Percentiles rank a stretch among this genome's conserved stretches.
Conservation (phyloP, 345 rosid genomes). For the Boechera retrofracta region DNA sequence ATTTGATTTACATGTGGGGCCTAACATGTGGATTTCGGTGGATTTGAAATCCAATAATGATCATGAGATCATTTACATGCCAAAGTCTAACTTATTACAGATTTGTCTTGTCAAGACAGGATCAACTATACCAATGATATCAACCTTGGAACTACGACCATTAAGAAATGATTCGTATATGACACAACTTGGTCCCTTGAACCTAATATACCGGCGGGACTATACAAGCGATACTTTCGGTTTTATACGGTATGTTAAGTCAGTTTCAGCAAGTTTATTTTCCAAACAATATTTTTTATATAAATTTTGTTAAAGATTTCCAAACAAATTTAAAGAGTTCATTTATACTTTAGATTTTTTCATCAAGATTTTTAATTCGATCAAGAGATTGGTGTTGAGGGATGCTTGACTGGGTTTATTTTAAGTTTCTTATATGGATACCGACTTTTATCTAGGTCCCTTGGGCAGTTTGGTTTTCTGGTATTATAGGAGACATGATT, state of each 20-base stretch:
- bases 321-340: no score
- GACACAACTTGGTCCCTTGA: background rate
- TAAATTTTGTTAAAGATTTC: no score
- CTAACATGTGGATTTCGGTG: conserved; percentile 46
- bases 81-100: conserved; percentile 36
- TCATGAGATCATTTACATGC: conserved; percentile 49
- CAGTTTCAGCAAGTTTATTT: background rate
- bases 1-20: conserved; percentile 52
- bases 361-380: no score
- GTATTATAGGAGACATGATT: no score
- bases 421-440: no score
- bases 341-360: no score
- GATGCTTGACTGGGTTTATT: no score
- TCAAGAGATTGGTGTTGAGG: no score
- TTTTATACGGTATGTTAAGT: background rate
- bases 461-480: no score
- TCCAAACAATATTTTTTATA: no score
- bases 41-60: background rate
- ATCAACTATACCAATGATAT: conserved; percentile 52
- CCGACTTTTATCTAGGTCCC: no score
- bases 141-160: conserved; percentile 54
- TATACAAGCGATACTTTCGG: background rate
- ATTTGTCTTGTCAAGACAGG: conserved; percentile 58
- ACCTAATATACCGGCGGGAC: background rate
- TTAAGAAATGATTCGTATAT: conserved; percentile 13